These are phyloP conservation scores for Pezizomycotina sp. DNA, from an alignment of 2,329 filamentous ascomycete genomes.

Conservation along the genomic window DNA sequence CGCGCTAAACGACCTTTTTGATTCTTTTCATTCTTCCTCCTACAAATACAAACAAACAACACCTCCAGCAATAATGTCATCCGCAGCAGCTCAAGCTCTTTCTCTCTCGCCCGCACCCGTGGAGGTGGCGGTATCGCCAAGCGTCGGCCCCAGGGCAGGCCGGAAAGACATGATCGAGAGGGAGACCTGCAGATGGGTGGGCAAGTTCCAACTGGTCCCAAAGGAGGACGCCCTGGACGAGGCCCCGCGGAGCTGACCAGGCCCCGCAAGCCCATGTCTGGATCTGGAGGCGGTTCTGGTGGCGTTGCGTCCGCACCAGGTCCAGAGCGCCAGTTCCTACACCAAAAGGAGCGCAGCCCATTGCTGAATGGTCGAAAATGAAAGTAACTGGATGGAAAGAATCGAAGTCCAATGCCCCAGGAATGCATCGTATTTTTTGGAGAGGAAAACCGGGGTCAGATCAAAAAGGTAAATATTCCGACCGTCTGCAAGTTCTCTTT, in stretches of 20 bases:
- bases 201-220: constrained; percentile 10
- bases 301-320: constrained; percentile 7
- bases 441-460: constrained; percentile 35
- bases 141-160: constrained; percentile 6
- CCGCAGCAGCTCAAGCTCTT: too few species aligned
- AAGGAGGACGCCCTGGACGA: constrained; percentile 10
- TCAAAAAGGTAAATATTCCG: constrained; percentile 56
- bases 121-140: constrained; percentile 11
- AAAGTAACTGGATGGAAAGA: constrained; percentile 25
- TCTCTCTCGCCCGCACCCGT: constrained; percentile 10
- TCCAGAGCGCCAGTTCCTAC: constrained; percentile 29
- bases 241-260: constrained; percentile 3
- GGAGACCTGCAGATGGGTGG: constrained; percentile 17
- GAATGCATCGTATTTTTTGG: constrained; percentile 24
- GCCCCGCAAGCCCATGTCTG: constrained; percentile 7
- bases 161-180: constrained; percentile 14
- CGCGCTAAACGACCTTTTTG: too few species aligned
- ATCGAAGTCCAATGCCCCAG: constrained; percentile 21
- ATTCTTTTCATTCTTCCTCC: constrained; percentile 2
- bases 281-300: constrained; percentile 8
- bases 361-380: constrained; percentile 30
- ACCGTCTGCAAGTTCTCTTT: constrained; percentile 28
- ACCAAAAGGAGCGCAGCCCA: constrained; percentile 52
- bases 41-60: not conserved
- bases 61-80: too few species aligned